A percentile compares a stretch with the other conserved stretches of the same genome.
Evolutionary conservation across 768 basidiomycete species (phyloP).

Genomic region (Lactifluus pinguis): DNA sequence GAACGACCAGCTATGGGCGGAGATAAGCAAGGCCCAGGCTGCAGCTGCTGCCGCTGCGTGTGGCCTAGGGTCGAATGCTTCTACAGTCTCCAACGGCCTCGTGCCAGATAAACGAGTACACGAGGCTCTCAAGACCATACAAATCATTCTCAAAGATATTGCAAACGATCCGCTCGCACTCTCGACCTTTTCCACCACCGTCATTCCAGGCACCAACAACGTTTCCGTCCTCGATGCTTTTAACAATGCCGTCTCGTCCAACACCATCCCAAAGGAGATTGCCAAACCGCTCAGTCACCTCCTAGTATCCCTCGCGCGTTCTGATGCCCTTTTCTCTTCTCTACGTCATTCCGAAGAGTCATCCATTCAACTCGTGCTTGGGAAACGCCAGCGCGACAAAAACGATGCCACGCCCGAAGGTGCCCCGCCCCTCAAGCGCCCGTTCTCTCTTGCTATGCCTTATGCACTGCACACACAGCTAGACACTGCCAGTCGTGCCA

Average conservation of each 20-base stretch:
- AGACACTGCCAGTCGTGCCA: slow-evolving; percentile 48
- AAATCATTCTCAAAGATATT: slow-evolving; percentile 48
- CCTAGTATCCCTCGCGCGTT: slow-evolving; percentile 57
- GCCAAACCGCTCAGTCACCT: slow-evolving; percentile 51
- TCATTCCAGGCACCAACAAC: slow-evolving; percentile 40
- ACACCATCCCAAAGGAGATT: slow-evolving; percentile 42
- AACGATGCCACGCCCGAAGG: slow-evolving; percentile 25
- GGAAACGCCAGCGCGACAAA: slow-evolving; percentile 69
- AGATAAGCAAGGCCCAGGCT: slow-evolving; percentile 58
- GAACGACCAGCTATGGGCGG: slow-evolving; percentile 72
- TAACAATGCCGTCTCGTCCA: slow-evolving; percentile 37
- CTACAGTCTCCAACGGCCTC: background rate
- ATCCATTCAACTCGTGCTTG: slow-evolving; percentile 53
- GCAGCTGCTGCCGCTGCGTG: slow-evolving; percentile 26
- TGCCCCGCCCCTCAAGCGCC: slow-evolving; percentile 23
- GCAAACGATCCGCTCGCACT: slow-evolving; percentile 49
- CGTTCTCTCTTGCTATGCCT: slow-evolving; percentile 23
- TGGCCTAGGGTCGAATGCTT: background rate
- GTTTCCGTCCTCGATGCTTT: slow-evolving; percentile 50
- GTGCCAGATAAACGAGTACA: slow-evolving; percentile 36
- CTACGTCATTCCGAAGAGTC: slow-evolving; percentile 57
- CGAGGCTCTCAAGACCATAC: slow-evolving; percentile 57
- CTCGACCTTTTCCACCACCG: slow-evolving; percentile 41
- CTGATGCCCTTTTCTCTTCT: slow-evolving; percentile 54
- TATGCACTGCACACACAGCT: slow-evolving; percentile 44